Evolutionary conservation across 495 filamentous ascomycete genomes (phyloP).

Genomic region (Penicillium canescens): DNA sequence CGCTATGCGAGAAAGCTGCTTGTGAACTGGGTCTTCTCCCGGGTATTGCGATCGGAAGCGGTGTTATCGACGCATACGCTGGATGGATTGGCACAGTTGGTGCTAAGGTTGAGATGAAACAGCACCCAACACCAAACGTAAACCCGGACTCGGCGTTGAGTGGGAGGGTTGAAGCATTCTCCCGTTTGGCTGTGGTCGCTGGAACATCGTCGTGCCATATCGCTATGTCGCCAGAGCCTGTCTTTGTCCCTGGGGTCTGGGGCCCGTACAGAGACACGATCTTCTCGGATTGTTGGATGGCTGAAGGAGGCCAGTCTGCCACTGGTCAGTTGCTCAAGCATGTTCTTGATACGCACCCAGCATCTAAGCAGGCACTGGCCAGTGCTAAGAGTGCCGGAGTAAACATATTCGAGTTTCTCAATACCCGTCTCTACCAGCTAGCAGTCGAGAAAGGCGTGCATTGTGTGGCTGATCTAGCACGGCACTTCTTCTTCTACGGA

Average conservation of each 20-base stretch:
- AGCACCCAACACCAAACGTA: constrained; percentile 33
- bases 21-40: constrained; percentile 72
- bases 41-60: constrained; percentile 81
- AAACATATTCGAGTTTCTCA: constrained; percentile 85
- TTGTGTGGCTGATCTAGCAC: constrained; percentile 67
- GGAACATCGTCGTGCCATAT: constrained; percentile 90
- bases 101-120: constrained; percentile 69
- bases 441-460: constrained; percentile 59
- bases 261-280: constrained; percentile 86
- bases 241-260: constrained; percentile 88
- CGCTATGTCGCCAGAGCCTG: constrained; percentile 78
- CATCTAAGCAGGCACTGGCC: constrained; percentile 65
- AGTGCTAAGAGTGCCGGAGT: constrained; percentile 65
- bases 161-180: constrained; percentile 71
- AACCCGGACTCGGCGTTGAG: constrained; percentile 57
- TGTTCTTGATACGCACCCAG: constrained; percentile 80
- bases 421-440: constrained; percentile 70
- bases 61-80: constrained; percentile 91
- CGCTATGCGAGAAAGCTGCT: constrained; percentile 71
- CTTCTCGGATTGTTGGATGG: constrained; percentile 79
- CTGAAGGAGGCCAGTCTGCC: constrained; percentile 85
- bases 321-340: constrained; percentile 86
- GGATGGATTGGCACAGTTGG: constrained; percentile 92
- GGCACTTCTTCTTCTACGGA: constrained; percentile 91
- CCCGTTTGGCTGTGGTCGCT: constrained; percentile 78